Evolutionary conservation across 2,329 filamentous ascomycete species (phyloP), one percentile per base, ranked within the genome.

Genomic region (Verticillium alfalfae): DNA sequence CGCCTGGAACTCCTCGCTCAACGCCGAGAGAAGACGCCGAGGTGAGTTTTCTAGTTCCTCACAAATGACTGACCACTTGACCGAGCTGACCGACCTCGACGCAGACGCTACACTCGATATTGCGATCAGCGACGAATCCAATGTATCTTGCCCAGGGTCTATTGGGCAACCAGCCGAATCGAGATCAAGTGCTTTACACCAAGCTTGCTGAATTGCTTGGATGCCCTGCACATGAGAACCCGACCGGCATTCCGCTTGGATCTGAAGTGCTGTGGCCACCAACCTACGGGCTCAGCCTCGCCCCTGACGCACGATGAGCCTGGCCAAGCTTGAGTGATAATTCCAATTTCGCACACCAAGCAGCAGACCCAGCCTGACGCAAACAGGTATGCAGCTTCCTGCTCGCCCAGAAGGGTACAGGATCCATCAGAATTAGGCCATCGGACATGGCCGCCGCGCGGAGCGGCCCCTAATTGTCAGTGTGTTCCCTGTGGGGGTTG

Each of bases 81-180:
- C 26, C 26, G 5, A 12, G n/a, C 41, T 59, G 41, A 59, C 18
- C 26, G 26, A 22, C 2, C 18, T 16, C 22, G 18, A 13, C 12
- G 31, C 22, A 65, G 63, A 41, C 58, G 36, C 31, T 65, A 12
- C 60, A 59, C 7, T 57, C 62, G 2, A 52, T 65, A 4, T 56
- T 65, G 8, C 57, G 60, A 3, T 60, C 62, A 16, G 57, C 62
- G 18, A 65, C 63, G 2, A 59, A 60, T 22, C 63, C 62, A 10
- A 65, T 65, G 63, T 62, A 64, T 37, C 62, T 65, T 9, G 52
- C 60, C 8, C 63, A 65, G 41, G 62, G 60, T 26, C 52, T 64
- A 22, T 57, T 65, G 56, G 63, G 62, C 12, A 65, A 64, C 22
- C 54, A 62, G 31, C 60, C 63, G 34, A 65, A 64, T 58, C 60